phyloP scores from a whole-genome alignment of 257 asterid species.

The Eustoma russellianum region DNA sequence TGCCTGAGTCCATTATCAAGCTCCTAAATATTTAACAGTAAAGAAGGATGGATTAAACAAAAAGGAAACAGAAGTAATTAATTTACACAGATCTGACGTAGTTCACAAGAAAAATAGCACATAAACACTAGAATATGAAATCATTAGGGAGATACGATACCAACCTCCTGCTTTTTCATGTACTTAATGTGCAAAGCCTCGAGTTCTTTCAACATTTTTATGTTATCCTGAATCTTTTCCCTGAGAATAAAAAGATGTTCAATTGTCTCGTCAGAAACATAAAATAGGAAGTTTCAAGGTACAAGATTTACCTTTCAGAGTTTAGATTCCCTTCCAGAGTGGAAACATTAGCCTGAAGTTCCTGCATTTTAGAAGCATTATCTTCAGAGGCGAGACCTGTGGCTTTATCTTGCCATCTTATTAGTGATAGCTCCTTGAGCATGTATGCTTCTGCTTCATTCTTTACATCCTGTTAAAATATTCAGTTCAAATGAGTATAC shows the following conservation, averaged over 20 bases:
- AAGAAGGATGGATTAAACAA: neutral
- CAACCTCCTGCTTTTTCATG: conserved; percentile 78
- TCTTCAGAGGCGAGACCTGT: conserved; percentile 69
- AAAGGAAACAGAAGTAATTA: too few species aligned
- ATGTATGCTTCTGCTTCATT: conserved; percentile 93
- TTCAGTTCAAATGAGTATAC: conserved; percentile 5
- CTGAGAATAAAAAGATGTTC: conserved; percentile 22
- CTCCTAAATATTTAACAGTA: conserved; percentile 35
- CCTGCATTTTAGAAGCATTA: conserved; percentile 41
- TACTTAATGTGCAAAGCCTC: conserved; percentile 67
- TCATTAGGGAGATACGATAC: conserved; percentile 6
- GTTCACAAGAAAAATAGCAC: neutral
- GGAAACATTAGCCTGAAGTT: conserved; percentile 49
- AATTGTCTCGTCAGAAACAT: neutral
- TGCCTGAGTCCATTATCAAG: conserved; percentile 50
- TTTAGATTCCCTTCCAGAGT: conserved; percentile 62
- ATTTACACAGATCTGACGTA: too few species aligned
- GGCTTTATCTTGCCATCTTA: conserved; percentile 96
- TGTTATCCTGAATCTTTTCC: conserved; percentile 66
- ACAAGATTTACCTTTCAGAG: conserved; percentile 49
- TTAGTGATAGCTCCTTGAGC: conserved; percentile 76
- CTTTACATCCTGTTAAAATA: conserved; percentile 56
- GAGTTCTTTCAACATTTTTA: conserved; percentile 56
- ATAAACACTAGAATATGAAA: neutral
- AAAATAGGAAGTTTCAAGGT: conserved; percentile 5